These are phyloP conservation scores for Glaciozyma martinii DNA, from an alignment of 768 basidiomycete species.

Conservation along the genomic window DNA sequence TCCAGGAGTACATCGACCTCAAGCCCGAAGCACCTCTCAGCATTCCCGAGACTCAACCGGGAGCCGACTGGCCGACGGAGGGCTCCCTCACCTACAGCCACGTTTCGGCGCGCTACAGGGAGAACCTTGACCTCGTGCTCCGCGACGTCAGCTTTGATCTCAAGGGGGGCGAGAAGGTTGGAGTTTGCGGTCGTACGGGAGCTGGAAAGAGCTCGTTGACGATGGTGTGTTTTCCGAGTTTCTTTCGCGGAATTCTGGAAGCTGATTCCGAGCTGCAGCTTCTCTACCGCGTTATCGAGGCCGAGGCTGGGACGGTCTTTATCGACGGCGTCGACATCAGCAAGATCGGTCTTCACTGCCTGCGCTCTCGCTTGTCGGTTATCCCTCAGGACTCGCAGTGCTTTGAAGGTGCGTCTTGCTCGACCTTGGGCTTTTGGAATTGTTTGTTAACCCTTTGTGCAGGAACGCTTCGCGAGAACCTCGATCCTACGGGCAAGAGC, in stretches of 20 bases:
- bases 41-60: slow-evolving; percentile 45
- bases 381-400: slow-evolving; percentile 52
- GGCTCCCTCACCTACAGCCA: slow-evolving; percentile 68
- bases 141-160: slow-evolving; percentile 63
- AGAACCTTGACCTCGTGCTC: slow-evolving; percentile 70
- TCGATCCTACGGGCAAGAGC: slow-evolving; percentile 71
- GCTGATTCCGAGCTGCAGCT: slow-evolving; percentile 36
- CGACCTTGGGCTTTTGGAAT: not conserved
- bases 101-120: slow-evolving; percentile 65
- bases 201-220: slow-evolving; percentile 44
- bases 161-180: slow-evolving; percentile 71
- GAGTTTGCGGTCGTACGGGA: slow-evolving; percentile 65
- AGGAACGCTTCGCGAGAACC: slow-evolving; percentile 71
- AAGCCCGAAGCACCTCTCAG: slow-evolving; percentile 57
- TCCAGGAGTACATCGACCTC: slow-evolving; percentile 69
- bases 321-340: slow-evolving; percentile 54
- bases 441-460: too few relatives aligned
- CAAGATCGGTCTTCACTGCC: slow-evolving; percentile 49
- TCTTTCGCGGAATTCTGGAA: not conserved
- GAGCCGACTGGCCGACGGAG: slow-evolving; percentile 56
- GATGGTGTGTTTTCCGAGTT: slow-evolving; percentile 16
- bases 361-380: slow-evolving; percentile 48
- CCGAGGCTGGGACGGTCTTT: slow-evolving; percentile 51
- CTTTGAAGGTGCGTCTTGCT: slow-evolving; percentile 28
- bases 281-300: slow-evolving; percentile 55